Percentiles rank a stretch among this genome's conserved stretches.
Evolutionary conservation across 2,329 filamentous ascomycete species (phyloP).

Genomic region (Zymoseptoria passerinii): DNA sequence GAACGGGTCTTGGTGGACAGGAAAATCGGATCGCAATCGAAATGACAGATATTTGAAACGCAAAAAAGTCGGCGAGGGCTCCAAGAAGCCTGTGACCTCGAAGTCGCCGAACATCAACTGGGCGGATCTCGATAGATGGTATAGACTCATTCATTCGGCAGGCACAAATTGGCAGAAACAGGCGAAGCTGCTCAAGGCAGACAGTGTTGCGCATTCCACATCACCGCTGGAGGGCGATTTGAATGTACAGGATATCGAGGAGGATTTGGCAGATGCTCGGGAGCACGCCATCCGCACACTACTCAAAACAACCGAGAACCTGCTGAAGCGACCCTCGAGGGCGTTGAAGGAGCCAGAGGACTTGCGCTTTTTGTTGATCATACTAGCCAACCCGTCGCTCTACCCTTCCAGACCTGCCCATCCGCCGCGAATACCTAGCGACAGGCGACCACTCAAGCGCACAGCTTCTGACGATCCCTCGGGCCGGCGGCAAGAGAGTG

Average conservation of each 20-base stretch:
- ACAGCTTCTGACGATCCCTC: constrained; percentile 13
- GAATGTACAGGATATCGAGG: constrained; percentile 39
- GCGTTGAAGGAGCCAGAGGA: constrained; percentile 60
- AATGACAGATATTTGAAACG: constrained; percentile 23
- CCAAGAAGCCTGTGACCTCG: constrained; percentile 41
- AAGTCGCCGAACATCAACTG: constrained; percentile 68
- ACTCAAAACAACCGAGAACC: constrained; percentile 67
- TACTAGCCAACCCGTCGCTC: constrained; percentile 71
- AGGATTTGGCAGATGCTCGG: constrained; percentile 53
- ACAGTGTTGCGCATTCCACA: constrained; percentile 21
- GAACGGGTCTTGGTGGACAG: constrained; percentile 77
- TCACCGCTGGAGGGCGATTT: constrained; percentile 42
- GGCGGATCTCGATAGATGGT: constrained; percentile 64
- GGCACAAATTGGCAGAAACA: constrained; percentile 57
- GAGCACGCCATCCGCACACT: constrained; percentile 61
- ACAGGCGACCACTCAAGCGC: constrained; percentile 4
- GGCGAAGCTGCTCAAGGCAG: constrained; percentile 38
- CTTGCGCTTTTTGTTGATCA: constrained; percentile 67
- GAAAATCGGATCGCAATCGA: constrained; percentile 36
- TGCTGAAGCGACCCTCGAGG: constrained; percentile 71
- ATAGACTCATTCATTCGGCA: constrained; percentile 58
- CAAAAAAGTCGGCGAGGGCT: constrained; percentile 24
- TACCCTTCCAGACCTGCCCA: constrained; percentile 35
- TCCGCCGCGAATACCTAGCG: neutral
- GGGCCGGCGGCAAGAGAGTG: constrained; percentile 11